A percentile compares a stretch with the other conserved stretches of the same genome.
Conservation (phyloP, 2,329 filamentous ascomycete genomes). For the Alternaria atra region DNA sequence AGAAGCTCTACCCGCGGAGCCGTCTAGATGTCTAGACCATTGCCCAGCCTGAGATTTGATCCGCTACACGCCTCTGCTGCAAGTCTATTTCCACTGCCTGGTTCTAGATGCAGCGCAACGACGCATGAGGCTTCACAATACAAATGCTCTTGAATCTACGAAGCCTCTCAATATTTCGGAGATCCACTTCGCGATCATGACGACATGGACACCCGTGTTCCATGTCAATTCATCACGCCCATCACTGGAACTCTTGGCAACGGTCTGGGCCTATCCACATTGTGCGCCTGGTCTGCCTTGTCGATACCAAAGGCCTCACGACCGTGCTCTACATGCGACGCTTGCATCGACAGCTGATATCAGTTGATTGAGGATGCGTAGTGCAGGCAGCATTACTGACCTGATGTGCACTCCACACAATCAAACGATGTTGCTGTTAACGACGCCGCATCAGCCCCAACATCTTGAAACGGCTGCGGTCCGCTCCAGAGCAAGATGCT, state of each 20-base stretch:
- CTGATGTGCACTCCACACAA: not conserved
- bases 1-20: conserved; percentile 1
- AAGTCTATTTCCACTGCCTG: not conserved
- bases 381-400: not conserved
- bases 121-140: not conserved
- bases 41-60: not conserved
- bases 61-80: not conserved
- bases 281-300: conserved; percentile 8
- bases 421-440: not conserved
- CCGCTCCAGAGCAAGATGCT: conserved; percentile 4
- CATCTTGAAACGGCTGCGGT: conserved; percentile 3
- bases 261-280: conserved; percentile 29
- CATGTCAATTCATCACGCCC: conserved; percentile 11
- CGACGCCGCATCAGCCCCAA: not conserved
- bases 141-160: not conserved
- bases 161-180: conserved; percentile 3
- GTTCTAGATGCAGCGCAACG: not conserved
- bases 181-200: conserved; percentile 19
- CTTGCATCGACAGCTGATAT: conserved; percentile 15
- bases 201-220: conserved; percentile 22
- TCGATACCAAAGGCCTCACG: conserved; percentile 7
- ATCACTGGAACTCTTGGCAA: conserved; percentile 35
- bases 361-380: not conserved
- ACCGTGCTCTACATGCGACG: conserved; percentile 7
- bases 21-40: not conserved